These are phyloP conservation scores for Peterozyma toletana DNA, from an alignment of 805 yeast species.

Conservation along the genomic window DNA sequence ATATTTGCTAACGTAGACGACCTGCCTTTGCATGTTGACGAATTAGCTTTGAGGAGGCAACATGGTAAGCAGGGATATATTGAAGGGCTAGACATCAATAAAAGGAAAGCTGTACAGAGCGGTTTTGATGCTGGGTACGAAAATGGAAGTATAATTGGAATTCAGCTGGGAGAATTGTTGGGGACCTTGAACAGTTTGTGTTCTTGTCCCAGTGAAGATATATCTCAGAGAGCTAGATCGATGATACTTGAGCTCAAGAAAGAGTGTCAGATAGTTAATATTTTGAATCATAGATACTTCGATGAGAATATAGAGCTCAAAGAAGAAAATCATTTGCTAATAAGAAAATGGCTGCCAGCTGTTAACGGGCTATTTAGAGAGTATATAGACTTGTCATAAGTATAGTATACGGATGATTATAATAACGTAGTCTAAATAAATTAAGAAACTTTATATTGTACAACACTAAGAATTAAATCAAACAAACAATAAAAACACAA, in stretches of 20 bases:
- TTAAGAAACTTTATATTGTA: too few species aligned
- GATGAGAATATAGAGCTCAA: constrained; percentile 35
- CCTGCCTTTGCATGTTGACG: constrained; percentile 15
- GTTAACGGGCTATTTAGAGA: neutral
- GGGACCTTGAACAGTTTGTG: constrained; percentile 29
- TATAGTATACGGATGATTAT: too few species aligned
- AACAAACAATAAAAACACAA: too few species aligned
- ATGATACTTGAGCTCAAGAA: constrained; percentile 28
- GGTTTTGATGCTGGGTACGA: constrained; percentile 84
- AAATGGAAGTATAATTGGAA: constrained; percentile 65
- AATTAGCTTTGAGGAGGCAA: constrained; percentile 39
- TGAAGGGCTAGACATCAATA: constrained; percentile 67
- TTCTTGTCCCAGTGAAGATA: neutral
- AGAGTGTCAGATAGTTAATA: constrained; percentile 53
- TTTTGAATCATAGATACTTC: constrained; percentile 50
- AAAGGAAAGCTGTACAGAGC: constrained; percentile 61
- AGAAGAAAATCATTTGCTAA: constrained; percentile 20
- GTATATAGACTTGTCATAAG: neutral
- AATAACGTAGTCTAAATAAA: too few species aligned
- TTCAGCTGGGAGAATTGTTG: constrained; percentile 54
- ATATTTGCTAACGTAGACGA: constrained; percentile 26
- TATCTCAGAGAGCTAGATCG: neutral
- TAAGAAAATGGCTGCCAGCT: constrained; percentile 16
- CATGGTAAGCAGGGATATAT: constrained; percentile 79
- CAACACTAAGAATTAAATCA: too few species aligned